Evolutionary conservation across 257 asterid genomes (phyloP).

Genomic region (Lycium barbarum): DNA sequence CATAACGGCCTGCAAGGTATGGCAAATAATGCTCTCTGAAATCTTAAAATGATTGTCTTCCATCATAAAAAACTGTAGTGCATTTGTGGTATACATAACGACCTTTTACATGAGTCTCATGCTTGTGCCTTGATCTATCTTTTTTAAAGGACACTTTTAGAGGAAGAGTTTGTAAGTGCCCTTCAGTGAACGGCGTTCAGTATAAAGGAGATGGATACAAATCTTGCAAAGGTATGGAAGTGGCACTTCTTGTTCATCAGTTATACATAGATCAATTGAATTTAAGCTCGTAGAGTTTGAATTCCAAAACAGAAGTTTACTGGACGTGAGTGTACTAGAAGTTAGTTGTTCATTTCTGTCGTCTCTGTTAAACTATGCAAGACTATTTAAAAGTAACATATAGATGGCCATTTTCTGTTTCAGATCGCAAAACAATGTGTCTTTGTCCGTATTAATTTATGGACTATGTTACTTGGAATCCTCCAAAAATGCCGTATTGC

Average conservation of each 20-base stretch:
- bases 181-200: constrained; percentile 69
- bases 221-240: constrained; percentile 67
- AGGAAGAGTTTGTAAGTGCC: constrained; percentile 95
- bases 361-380: not conserved
- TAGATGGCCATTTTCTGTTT: not conserved
- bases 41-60: not conserved
- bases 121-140: constrained; percentile 16
- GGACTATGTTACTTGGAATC: not conserved
- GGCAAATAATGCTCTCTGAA: not conserved
- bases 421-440: not conserved
- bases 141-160: constrained; percentile 77
- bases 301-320: not conserved
- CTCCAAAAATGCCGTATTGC: not conserved
- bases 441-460: not conserved
- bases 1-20: constrained; percentile 85
- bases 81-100: not conserved
- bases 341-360: not conserved
- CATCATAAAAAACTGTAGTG: not conserved
- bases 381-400: not conserved
- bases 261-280: not conserved
- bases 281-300: not conserved
- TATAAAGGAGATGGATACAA: constrained; percentile 85
- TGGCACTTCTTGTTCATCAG: not conserved
- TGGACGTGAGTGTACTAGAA: not conserved
- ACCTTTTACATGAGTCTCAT: not conserved